Base-by-base conservation (phyloP, 2,329 filamentous ascomycete species). In the Moelleriella libera region DNA sequence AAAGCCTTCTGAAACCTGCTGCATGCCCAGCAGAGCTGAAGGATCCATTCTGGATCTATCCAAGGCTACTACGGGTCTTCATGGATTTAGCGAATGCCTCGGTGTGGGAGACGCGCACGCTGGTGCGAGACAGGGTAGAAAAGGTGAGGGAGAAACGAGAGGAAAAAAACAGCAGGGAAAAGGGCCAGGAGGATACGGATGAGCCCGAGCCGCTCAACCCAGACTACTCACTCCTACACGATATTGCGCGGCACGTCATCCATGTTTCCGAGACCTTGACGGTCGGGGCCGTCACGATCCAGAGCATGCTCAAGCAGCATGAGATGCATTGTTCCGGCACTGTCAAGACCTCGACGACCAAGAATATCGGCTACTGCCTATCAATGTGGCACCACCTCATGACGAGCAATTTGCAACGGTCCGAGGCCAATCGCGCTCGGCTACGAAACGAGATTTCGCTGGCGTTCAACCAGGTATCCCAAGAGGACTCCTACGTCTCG, bases 361-460 rank as follows among this genome's bases (percentile, higher is more conserved):
- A 54, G 9, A 52, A 55, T 5, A 56, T 66, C 1, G 57, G 60
- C 29, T 51, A 60, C 31, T 54, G 61, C 4, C 56, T 72, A 5
- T 48, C 54, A 0, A 65, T 61, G 47, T 58, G 54, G 39, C 55
- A 62, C 30, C 57, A 63, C 14, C 58, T 66, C 12, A 45, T 68
- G 1, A 50, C 53, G 12, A 65, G 60, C 45, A 57, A 70, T 0
- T 59, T 60, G 2, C 51, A 57, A 9, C 62, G 70, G 10, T 61
- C 68, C 0, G 50, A 50, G 0, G 62, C 68, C 1, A 71, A 67
- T 54, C 61, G 63, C 10, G 59, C 67, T 11, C 52, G 78, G 49
- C 62, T 82, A 55, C 45, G 72, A 58, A 59, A 80, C 62, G 58
- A 81, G 69, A 67, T 82, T 60, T 60, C 79, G 48, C 63, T 82